Base-by-base conservation (phyloP, 257 asterid species). In the Forsythia viridissima region DNA sequence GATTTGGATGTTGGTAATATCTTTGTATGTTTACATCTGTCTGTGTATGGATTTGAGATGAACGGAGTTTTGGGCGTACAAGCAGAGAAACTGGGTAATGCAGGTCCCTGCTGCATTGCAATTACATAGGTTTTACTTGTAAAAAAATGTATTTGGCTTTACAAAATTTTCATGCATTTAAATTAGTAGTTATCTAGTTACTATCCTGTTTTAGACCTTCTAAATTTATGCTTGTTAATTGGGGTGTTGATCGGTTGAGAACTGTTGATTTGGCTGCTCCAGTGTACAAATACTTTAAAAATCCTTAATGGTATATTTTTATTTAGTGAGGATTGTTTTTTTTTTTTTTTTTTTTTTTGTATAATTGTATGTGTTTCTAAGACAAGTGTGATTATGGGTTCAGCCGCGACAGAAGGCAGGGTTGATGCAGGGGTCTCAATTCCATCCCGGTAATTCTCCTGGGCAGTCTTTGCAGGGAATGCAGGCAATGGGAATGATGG, bases 401-500 rank as follows among this genome's bases (percentile, higher is more conserved):
- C 91, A 96, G 97, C 97, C 96, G 16, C 90, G 96, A 46, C 97
- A 90, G 84, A 92, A 93, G 88, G 88, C 94, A 4, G 92, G 90
- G 68, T 85, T 91, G 72, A 81, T 88, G 88, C 97, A 86, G 86
- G 97, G 96, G 76, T 88, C 93, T 67, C 99, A 93, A 87, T 88
- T 89, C 78, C 95, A 90, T 79, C 83, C 91, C 2, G 93, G 96
- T 72, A 93, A 85, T 87, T 80, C 96, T 82, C 84, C 94, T 65
- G 99, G 93, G 43, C 97, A 92, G 86, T 85, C 96, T 20, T 85
- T 93, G 84, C 92, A 83, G 48, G 97, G 93, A 81, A 88, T 89
- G 86, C 93, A 88, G 82, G 89, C 85, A 77, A 86, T 91, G 97
- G 96, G 96, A 77, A 88, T 91, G 90, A 83, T 90, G 89, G 90